phyloP scores from a whole-genome alignment of 805 yeast species.

The Yarrowia phangngaensis region DNA sequence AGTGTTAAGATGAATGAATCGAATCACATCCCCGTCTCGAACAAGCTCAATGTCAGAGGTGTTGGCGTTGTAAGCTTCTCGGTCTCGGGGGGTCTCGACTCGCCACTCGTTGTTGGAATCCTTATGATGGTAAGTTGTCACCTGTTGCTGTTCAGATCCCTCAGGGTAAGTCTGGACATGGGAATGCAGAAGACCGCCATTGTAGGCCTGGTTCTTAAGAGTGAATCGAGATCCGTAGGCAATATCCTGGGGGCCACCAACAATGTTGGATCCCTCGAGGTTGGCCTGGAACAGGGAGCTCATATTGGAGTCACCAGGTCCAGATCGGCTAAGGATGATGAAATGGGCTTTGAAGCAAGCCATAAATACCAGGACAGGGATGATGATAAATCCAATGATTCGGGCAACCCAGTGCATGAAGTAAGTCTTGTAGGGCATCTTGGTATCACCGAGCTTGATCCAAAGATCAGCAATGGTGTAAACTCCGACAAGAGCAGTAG shows the following conservation, averaged over 20 bases:
- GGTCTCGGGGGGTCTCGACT: constrained; percentile 40
- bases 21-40: constrained; percentile 60
- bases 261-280: constrained; percentile 61
- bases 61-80: constrained; percentile 36
- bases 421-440: constrained; percentile 38
- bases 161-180: constrained; percentile 82
- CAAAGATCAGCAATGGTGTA: constrained; percentile 87
- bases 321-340: constrained; percentile 65
- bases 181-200: constrained; percentile 78
- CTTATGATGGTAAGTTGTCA: constrained; percentile 86
- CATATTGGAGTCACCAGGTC: constrained; percentile 91
- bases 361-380: constrained; percentile 70
- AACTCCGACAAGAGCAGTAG: constrained; percentile 81
- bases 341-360: constrained; percentile 80
- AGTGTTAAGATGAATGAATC: constrained; percentile 67
- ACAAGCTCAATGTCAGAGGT: constrained; percentile 40
- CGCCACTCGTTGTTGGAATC: constrained; percentile 84
- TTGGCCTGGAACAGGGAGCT: constrained; percentile 88
- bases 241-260: constrained; percentile 62
- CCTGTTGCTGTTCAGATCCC: constrained; percentile 91
- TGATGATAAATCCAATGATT: constrained; percentile 57
- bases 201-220: constrained; percentile 63
- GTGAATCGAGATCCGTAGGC: constrained; percentile 62
- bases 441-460: constrained; percentile 66
- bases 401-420: constrained; percentile 68